Base-by-base conservation (phyloP, 1,139 yeast genomes). In the Komagataea norvegica region DNA sequence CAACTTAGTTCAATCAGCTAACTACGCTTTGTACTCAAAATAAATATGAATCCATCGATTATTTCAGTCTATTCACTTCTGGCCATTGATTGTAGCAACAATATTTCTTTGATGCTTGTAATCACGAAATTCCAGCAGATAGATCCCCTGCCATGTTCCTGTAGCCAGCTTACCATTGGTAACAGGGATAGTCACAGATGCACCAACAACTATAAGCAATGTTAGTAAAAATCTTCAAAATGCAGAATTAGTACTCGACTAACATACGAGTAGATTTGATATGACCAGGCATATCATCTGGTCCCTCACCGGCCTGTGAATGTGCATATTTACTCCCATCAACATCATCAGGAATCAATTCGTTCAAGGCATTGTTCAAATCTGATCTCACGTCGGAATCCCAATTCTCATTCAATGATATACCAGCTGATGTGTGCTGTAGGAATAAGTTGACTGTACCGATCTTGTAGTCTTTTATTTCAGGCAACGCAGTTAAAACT, bases 91-190 rank as follows among this genome's bases (percentile, higher is more conserved):
- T 0, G 94, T 84, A 14, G 87, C 89, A 11, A 84, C 78, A 21
- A 83, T 62, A 41, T 70, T 71, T 51, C 94, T 68, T 10, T 79
- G 60, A 53, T 83, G 91, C 49, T 65, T 63, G 56, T 74, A 70
- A 32, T 68, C 68, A 51, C 94, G 68, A 59, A 84, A 84, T 57
- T 84, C 94, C 51, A 84, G 68, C 34, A 81, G 64, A 66, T 82
- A 83, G 32, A 84, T 70, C 0, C 93, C 94, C 55, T 84, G 94
- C 94, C 94, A 84, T 1, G 91, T 83, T 3, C 94, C 94, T 0
- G 79, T 67, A 2, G 80, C 82, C 42, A 84, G 61, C 33, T 66
- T 59, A 0, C 94, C 94, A 49, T 82, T 73, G 14, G 70, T 56
- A 37, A 84, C 82, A 2, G 94, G 94, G 33, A 84, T 74, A 11